Conservation (phyloP, 148 eudicot genomes). For the Rhododendron molle region DNA sequence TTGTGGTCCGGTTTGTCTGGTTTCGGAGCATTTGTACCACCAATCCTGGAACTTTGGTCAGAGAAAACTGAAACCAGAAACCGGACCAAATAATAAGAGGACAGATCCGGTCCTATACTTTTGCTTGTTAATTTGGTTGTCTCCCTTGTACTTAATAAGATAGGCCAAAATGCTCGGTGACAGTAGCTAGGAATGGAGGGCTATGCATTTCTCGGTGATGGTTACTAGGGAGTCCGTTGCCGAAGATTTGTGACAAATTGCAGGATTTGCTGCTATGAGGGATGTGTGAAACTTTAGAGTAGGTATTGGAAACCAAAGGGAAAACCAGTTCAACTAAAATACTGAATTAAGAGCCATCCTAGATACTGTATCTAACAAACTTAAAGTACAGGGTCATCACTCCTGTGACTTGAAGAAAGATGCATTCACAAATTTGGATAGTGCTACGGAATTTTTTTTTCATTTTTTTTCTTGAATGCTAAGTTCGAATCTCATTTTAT, state of each 20-base stretch:
- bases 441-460: too few relatives aligned
- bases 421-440: too few relatives aligned
- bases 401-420: too few relatives aligned
- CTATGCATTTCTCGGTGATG: not conserved
- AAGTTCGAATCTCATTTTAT: too few relatives aligned
- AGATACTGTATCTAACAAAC: too few relatives aligned
- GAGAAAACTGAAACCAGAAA: not conserved
- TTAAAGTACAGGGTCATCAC: too few relatives aligned
- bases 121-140: not conserved
- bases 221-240: not conserved
- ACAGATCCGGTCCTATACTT: not conserved
- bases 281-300: slow-evolving; percentile 26
- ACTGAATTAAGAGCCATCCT: slow-evolving; percentile 13
- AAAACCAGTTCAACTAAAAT: slow-evolving; percentile 24
- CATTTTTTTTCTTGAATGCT: too few relatives aligned
- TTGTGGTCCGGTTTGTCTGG: not conserved
- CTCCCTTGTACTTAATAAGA: not conserved
- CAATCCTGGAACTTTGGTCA: not conserved
- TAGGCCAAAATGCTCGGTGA: not conserved
- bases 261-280: slow-evolving; percentile 31
- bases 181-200: not conserved
- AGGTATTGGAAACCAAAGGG: slow-evolving; percentile 15
- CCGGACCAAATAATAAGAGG: not conserved
- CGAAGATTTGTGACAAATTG: slow-evolving; percentile 3
- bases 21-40: not conserved